These are phyloP conservation scores for Yarrowia galli DNA, from an alignment of 1,139 yeast species.

Conservation along the genomic window DNA sequence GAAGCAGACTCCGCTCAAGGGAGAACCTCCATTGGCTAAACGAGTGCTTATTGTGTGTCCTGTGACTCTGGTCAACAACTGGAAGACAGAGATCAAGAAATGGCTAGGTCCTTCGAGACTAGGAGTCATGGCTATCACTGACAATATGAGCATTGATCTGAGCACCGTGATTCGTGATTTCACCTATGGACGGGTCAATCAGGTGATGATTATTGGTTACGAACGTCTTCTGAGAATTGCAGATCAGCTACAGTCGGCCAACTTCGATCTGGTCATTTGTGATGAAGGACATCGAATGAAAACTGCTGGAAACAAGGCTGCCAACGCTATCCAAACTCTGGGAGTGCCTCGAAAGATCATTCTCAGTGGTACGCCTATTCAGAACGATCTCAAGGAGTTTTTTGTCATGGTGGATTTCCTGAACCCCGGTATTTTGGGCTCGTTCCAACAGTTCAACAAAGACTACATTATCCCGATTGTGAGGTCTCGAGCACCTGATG, in stretches of 20 bases:
- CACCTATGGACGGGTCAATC: constrained; percentile 74
- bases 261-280: constrained; percentile 80
- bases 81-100: constrained; percentile 87
- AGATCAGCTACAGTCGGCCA: constrained; percentile 59
- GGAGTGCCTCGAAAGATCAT: constrained; percentile 66
- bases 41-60: constrained; percentile 89
- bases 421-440: constrained; percentile 83
- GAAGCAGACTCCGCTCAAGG: constrained; percentile 69
- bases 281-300: constrained; percentile 96
- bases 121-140: constrained; percentile 50
- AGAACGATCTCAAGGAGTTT: constrained; percentile 86
- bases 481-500: constrained; percentile 74
- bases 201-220: constrained; percentile 84
- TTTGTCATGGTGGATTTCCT: constrained; percentile 81
- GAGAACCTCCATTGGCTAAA: constrained; percentile 54
- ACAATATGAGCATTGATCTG: constrained; percentile 54
- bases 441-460: constrained; percentile 67
- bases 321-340: constrained; percentile 65
- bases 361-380: constrained; percentile 93
- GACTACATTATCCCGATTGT: constrained; percentile 74
- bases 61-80: constrained; percentile 83
- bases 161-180: constrained; percentile 60
- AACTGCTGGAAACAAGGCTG: constrained; percentile 65
- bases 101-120: constrained; percentile 81
- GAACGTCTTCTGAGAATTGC: constrained; percentile 72